A percentile compares a stretch with the other conserved stretches of the same genome.
These are phyloP conservation scores for Pythium sukuiense DNA, from an alignment of 352 stramenopile genomes.

Conservation along the genomic window DNA sequence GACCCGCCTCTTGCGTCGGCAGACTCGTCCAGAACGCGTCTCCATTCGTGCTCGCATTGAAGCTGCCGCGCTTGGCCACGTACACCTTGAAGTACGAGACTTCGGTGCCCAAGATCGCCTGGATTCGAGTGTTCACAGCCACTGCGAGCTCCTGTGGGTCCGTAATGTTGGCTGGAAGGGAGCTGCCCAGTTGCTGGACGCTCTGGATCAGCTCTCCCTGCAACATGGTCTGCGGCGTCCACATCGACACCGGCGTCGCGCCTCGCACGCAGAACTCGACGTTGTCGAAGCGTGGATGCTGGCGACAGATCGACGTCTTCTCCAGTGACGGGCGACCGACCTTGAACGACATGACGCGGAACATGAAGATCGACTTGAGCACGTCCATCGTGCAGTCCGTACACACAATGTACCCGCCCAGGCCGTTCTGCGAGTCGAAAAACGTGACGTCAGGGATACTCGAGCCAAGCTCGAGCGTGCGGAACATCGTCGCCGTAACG, in stretches of 20 bases:
- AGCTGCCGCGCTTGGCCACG: slow-evolving; percentile 9
- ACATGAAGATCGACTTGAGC: slow-evolving; percentile 11
- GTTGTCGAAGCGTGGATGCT: slow-evolving; percentile 5
- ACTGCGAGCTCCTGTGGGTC: neutral
- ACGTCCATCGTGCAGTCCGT: slow-evolving; percentile 11
- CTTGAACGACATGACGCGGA: slow-evolving; percentile 15
- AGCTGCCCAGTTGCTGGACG: slow-evolving; percentile 3
- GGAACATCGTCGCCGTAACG: slow-evolving; percentile 4
- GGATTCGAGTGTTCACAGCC: neutral
- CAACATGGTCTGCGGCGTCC: slow-evolving; percentile 13
- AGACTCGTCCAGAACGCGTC: slow-evolving; percentile 16
- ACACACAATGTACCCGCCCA: slow-evolving; percentile 15
- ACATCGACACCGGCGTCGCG: neutral
- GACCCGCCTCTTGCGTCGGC: neutral
- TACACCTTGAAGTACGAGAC: slow-evolving; percentile 20
- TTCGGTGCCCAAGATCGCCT: neutral
- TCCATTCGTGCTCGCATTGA: slow-evolving; percentile 11
- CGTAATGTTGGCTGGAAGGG: neutral
- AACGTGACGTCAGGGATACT: slow-evolving; percentile 9
- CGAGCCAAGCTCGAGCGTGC: slow-evolving; percentile 5
- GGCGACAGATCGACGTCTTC: neutral
- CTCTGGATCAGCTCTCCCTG: neutral
- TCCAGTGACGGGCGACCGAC: slow-evolving; percentile 1
- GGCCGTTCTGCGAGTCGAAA: slow-evolving; percentile 11
- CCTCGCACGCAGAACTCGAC: slow-evolving; percentile 10